Conservation (phyloP, 2,329 filamentous ascomycete species). For the Alternaria postmessia region DNA sequence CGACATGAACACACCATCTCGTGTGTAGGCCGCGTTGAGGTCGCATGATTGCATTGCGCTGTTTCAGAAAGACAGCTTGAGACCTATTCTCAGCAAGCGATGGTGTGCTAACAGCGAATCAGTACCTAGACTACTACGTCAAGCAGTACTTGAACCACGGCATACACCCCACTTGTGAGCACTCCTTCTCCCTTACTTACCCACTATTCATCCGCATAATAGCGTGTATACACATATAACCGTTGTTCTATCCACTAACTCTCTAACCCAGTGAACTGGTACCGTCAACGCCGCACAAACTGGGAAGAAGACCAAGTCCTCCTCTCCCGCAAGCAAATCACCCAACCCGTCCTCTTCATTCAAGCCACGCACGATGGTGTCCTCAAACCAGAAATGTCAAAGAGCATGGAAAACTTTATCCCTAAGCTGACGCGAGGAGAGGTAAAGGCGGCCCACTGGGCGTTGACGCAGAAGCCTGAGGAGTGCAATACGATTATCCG, state of each 20-base stretch:
- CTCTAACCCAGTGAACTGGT: constrained; percentile 74
- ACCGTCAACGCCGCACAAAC: constrained; percentile 77
- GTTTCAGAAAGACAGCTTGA: constrained; percentile 16
- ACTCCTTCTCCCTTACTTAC: not conserved
- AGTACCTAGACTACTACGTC: constrained; percentile 74
- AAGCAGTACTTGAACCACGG: constrained; percentile 75
- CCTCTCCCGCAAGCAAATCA: constrained; percentile 43
- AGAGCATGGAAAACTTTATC: constrained; percentile 74
- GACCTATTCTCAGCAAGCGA: constrained; percentile 2
- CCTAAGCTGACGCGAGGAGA: constrained; percentile 70
- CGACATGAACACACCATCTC: not conserved
- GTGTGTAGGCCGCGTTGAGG: not conserved
- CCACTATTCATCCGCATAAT: not conserved
- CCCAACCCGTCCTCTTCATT: constrained; percentile 73
- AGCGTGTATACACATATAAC: not conserved
- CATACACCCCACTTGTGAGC: constrained; percentile 73
- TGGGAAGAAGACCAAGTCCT: constrained; percentile 73
- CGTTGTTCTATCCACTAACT: not conserved
- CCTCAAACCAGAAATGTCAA: constrained; percentile 74
- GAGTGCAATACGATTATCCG: constrained; percentile 74
- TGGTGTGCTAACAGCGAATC: constrained; percentile 57
- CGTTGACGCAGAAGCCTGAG: constrained; percentile 74
- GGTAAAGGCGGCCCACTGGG: constrained; percentile 82
- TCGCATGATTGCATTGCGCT: not conserved
- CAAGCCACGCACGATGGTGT: constrained; percentile 74